Evolutionary conservation across 768 basidiomycete species (phyloP).

Genomic region (Hydnum rufescens): DNA sequence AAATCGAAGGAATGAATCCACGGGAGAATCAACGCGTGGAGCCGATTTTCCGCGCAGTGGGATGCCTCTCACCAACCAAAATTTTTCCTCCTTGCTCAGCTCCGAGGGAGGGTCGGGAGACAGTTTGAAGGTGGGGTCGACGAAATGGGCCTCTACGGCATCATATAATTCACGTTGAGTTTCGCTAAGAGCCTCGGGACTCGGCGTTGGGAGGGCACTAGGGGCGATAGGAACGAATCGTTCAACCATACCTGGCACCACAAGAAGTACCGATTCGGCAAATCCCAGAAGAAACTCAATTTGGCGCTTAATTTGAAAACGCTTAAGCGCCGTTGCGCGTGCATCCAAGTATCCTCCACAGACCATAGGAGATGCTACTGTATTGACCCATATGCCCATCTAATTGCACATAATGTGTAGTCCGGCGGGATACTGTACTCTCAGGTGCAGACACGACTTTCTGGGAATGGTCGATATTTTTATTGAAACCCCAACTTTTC

Average conservation of each 20-base stretch:
- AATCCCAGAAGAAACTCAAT: too few species aligned
- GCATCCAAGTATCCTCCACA: too few species aligned
- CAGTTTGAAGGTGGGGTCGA: neutral
- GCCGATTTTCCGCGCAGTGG: neutral
- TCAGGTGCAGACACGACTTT: too few species aligned
- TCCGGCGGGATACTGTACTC: too few species aligned
- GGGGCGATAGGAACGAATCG: neutral
- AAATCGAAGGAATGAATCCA: neutral
- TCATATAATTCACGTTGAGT: neutral
- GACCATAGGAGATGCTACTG: too few species aligned
- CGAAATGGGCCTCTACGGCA: neutral
- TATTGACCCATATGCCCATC: too few species aligned
- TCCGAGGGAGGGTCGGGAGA: slow-evolving; percentile 20
- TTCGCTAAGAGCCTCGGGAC: neutral
- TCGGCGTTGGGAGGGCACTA: neutral
- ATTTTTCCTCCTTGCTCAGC: slow-evolving; percentile 46
- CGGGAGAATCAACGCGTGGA: neutral
- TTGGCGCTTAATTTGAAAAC: too few species aligned
- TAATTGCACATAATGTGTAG: too few species aligned
- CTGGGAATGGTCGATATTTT: too few species aligned
- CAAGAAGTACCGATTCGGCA: too few species aligned
- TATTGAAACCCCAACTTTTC: too few species aligned
- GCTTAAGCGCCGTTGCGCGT: too few species aligned
- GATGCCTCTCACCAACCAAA: slow-evolving; percentile 41
- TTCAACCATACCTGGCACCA: neutral